Percentiles rank a stretch among this genome's conserved stretches.
phyloP scores from a whole-genome alignment of 331 rosid species.

The Rhamnella rubrinervis region DNA sequence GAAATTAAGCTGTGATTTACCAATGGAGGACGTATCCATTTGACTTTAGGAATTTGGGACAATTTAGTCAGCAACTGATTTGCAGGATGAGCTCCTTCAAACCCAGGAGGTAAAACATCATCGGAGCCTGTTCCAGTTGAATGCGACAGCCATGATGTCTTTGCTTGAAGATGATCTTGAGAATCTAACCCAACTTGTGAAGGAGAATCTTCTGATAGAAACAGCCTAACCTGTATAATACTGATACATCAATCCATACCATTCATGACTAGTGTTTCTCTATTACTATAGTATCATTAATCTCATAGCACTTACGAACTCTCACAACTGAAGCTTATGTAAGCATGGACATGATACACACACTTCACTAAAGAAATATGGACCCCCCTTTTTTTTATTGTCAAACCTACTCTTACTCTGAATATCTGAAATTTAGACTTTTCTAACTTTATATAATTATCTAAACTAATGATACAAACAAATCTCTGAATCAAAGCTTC shows the following conservation, averaged over 20 bases:
- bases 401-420: too few relatives aligned
- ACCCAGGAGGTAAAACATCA: slow-evolving; percentile 83
- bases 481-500: too few relatives aligned
- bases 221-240: slow-evolving; percentile 64
- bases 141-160: slow-evolving; percentile 57
- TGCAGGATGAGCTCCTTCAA: slow-evolving; percentile 64
- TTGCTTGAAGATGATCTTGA: slow-evolving; percentile 96
- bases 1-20: slow-evolving; percentile 31
- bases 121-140: slow-evolving; percentile 64
- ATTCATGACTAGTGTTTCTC: not conserved
- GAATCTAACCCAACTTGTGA: slow-evolving; percentile 72
- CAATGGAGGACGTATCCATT: slow-evolving; percentile 72
- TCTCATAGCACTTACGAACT: not conserved
- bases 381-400: too few relatives aligned
- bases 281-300: not conserved
- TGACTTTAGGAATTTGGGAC: slow-evolving; percentile 67
- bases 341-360: not conserved
- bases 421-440: too few relatives aligned
- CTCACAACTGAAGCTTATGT: not conserved
- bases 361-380: too few relatives aligned
- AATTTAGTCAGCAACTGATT: slow-evolving; percentile 54
- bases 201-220: slow-evolving; percentile 89
- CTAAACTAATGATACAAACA: too few relatives aligned
- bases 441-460: too few relatives aligned
- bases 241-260: slow-evolving; percentile 20